phyloP scores from a whole-genome alignment of 2,329 filamentous ascomycete genomes.

The Aspergillus uvarum region DNA sequence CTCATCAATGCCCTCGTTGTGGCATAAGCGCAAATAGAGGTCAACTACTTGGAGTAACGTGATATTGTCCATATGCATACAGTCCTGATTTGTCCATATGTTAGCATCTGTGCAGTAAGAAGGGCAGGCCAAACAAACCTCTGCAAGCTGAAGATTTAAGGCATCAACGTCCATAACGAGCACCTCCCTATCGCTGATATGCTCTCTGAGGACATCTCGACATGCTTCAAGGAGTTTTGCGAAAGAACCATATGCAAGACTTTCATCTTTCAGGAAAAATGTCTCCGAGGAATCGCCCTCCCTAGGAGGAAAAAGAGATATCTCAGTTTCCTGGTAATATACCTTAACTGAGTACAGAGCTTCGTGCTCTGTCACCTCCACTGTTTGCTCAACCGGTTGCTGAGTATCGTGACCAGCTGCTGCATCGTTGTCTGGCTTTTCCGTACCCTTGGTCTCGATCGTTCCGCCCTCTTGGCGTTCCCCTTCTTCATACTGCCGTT shows the following conservation, averaged over 20 bases:
- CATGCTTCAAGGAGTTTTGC: slow-evolving; percentile 57
- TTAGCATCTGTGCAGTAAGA: slow-evolving; percentile 21
- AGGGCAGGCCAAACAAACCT: slow-evolving; percentile 48
- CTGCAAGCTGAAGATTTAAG: slow-evolving; percentile 57
- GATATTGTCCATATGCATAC: slow-evolving; percentile 48
- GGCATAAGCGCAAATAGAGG: slow-evolving; percentile 58
- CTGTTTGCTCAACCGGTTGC: slow-evolving; percentile 4
- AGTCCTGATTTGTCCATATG: slow-evolving; percentile 45
- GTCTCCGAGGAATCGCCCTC: slow-evolving; percentile 54
- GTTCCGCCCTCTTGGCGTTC: slow-evolving; percentile 1
- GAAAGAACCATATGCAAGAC: slow-evolving; percentile 54
- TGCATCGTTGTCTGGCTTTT: background rate
- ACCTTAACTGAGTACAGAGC: slow-evolving; percentile 52
- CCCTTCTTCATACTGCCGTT: slow-evolving; percentile 10
- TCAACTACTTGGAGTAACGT: slow-evolving; percentile 59
- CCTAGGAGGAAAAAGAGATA: slow-evolving; percentile 59
- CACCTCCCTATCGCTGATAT: slow-evolving; percentile 58
- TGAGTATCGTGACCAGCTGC: background rate
- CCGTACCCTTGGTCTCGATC: background rate
- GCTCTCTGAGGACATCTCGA: slow-evolving; percentile 55
- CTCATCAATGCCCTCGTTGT: slow-evolving; percentile 56
- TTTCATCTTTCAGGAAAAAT: slow-evolving; percentile 58
- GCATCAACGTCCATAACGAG: slow-evolving; percentile 56
- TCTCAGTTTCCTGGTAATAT: slow-evolving; percentile 56
- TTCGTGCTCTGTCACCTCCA: slow-evolving; percentile 9